Percentiles rank a stretch among this genome's conserved stretches.
These are phyloP conservation scores for Alternaria dauci DNA, from an alignment of 2,329 filamentous ascomycete genomes.

Conservation along the genomic window DNA sequence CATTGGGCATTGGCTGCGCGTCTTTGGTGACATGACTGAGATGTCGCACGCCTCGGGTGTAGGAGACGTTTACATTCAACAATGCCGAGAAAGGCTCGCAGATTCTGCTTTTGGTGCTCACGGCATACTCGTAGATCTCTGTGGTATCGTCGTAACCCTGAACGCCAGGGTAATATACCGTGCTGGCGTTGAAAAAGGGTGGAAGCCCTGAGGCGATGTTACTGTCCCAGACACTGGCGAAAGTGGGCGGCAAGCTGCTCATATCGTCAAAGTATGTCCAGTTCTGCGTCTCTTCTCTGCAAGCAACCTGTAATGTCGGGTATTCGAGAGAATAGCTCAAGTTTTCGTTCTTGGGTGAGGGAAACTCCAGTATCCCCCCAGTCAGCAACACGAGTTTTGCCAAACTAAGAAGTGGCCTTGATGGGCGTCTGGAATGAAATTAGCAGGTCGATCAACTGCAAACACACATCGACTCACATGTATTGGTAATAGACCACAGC, in stretches of 20 bases:
- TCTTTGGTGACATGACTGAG: not conserved
- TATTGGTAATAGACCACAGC: not conserved
- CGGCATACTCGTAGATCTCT: not conserved
- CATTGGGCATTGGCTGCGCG: not conserved
- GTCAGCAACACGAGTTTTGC: not conserved
- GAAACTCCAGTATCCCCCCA: not conserved
- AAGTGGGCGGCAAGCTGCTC: not conserved
- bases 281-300: not conserved
- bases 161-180: not conserved
- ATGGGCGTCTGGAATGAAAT: not conserved
- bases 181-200: not conserved
- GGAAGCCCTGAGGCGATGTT: not conserved
- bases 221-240: not conserved
- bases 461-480: not conserved
- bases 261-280: not conserved
- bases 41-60: not conserved
- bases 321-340: slow-evolving; percentile 1
- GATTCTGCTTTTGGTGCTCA: not conserved
- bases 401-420: not conserved
- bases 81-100: not conserved
- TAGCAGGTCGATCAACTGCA: not conserved
- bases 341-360: not conserved
- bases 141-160: not conserved
- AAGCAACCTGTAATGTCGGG: slow-evolving; percentile 1
- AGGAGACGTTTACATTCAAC: not conserved